Evolutionary conservation across 2,329 filamentous ascomycete species (phyloP).

Genomic region (Aspergillus latus): DNA sequence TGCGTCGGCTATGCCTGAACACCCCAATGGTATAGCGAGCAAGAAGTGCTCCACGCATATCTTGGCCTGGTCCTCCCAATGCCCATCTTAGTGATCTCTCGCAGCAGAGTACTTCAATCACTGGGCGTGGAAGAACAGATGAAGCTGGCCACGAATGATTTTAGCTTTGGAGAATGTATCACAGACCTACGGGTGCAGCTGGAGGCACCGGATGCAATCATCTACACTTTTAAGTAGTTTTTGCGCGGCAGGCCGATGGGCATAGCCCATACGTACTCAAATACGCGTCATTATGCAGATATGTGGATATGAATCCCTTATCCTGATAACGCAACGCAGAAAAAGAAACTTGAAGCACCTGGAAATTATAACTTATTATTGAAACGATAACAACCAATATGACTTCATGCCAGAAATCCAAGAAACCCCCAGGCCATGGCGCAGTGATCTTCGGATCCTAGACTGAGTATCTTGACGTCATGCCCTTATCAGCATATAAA

Average conservation of each 20-base stretch:
- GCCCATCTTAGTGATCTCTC: constrained; percentile 23
- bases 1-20: constrained; percentile 20
- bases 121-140: constrained; percentile 18
- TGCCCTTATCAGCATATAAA: constrained; percentile 7
- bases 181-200: constrained; percentile 29
- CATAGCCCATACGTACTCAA: not conserved
- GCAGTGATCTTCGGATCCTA: not conserved
- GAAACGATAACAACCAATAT: not conserved
- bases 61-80: constrained; percentile 19
- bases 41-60: constrained; percentile 21
- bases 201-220: constrained; percentile 12
- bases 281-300: not conserved
- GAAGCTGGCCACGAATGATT: constrained; percentile 16
- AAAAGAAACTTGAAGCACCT: not conserved
- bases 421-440: not conserved
- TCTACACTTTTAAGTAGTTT: too few relatives aligned
- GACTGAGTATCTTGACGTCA: constrained; percentile 14
- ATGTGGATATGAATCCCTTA: not conserved
- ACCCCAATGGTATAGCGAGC: constrained; percentile 29
- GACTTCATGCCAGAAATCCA: not conserved
- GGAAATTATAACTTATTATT: not conserved
- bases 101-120: constrained; percentile 14
- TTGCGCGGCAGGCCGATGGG: not conserved
- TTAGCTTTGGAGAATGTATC: constrained; percentile 21
- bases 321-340: not conserved